Base-by-base conservation (phyloP, 2,329 filamentous ascomycete genomes). In the Stemphylium lycopersici region DNA sequence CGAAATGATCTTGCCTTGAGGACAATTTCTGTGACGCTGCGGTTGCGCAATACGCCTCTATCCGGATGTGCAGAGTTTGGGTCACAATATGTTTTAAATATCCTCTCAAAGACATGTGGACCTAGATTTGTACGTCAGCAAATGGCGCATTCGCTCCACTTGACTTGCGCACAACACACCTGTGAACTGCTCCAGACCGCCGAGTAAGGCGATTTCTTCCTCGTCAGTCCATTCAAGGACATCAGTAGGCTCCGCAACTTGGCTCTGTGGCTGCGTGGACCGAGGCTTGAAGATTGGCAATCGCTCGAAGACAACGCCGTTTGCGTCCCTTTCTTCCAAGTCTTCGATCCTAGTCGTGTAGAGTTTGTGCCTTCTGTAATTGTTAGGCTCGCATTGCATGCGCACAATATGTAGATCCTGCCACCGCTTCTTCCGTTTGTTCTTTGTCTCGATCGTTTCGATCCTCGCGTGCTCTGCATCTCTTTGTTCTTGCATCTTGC, bases 241-340 rank as follows among this genome's bases (percentile, higher is more conserved):
- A 2, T 61, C 56, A 13, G 45, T n/a, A 8, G 59, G 18, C 13
- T 61, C 48, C 1, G 62, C 51, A 11, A 44, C 24, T 16, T 55
- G 50, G 26, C 48, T 55, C 8, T 52, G 49, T 2, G 58, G 63
- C 6, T 57, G 68, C 34, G 61, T 61, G 2, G 62, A 68, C n/a
- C 73, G 73, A 12, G 70, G 39, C 4, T 65, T 69, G 55, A 81
- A 77, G 4, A 75, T 50, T 1, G 73, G 59, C 1, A 77, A 38
- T 4, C 78, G 75, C 44, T 76, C 71, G 43, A 80, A 78, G 0
- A 48, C 48, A 0, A 68, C 26, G 5, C 78, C 79, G 47, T 79
- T 76, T 0, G 73, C 69, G 43, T 80, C 78, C 20, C 61, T 54
- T 15, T 75, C 71, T 3, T 61, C 63, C 3, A 55, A 1, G 16